These are phyloP conservation scores for Hirsutella minnesotensis DNA, from an alignment of 2,329 filamentous ascomycete species.

Conservation along the genomic window DNA sequence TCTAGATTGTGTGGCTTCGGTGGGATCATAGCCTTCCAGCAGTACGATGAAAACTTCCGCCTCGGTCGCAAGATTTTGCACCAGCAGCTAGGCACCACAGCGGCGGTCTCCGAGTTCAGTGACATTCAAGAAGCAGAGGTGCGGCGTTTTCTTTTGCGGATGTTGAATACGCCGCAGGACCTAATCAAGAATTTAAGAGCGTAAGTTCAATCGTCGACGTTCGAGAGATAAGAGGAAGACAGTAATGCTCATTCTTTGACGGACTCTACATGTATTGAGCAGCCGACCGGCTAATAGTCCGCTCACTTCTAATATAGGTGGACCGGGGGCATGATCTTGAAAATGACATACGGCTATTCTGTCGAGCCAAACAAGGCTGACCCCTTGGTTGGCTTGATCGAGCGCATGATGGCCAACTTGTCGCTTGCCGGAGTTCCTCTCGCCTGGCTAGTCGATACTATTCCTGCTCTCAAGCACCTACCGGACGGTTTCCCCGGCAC, in stretches of 20 bases:
- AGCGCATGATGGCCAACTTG: background rate
- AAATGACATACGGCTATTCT: background rate
- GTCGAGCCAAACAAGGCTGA: background rate
- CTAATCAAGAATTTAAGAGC: background rate
- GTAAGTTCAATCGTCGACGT: too few species aligned
- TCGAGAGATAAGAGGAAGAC: too few species aligned
- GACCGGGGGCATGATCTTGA: background rate
- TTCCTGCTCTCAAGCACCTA: background rate
- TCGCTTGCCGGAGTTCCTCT: background rate
- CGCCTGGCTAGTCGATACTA: background rate
- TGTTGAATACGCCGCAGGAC: background rate
- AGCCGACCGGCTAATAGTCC: too few species aligned
- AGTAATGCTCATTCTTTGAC: too few species aligned
- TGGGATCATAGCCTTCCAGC: background rate
- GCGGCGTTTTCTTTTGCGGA: background rate
- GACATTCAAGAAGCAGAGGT: background rate
- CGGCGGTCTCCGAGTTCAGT: background rate
- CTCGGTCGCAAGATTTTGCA: background rate
- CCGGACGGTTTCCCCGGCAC: background rate
- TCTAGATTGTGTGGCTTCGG: background rate
- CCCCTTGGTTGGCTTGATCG: background rate
- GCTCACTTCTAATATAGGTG: background rate
- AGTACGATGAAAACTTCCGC: background rate
- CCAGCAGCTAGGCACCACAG: background rate
- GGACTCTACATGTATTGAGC: too few species aligned